Conservation (phyloP, 2,329 filamentous ascomycete species). For the Colletotrichum orbiculare region DNA sequence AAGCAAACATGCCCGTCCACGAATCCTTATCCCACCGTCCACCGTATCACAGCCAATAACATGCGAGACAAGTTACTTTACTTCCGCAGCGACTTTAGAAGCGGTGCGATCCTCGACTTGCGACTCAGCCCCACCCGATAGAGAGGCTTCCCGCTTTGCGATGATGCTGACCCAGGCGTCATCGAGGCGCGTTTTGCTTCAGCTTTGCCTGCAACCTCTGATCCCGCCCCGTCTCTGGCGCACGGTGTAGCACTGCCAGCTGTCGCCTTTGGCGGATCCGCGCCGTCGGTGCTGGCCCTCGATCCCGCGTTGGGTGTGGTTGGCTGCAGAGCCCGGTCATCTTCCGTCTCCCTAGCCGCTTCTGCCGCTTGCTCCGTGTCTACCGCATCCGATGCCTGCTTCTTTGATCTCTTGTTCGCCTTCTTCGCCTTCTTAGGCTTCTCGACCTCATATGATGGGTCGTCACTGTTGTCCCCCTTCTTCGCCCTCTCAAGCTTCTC, state of each 20-base stretch:
- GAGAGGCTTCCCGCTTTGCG: conserved; percentile 49
- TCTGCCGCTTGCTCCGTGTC: not conserved
- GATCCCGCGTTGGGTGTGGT: conserved; percentile 13
- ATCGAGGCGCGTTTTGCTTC: conserved; percentile 32
- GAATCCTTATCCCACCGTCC: not conserved
- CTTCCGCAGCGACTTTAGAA: conserved; percentile 62
- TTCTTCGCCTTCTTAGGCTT: conserved; percentile 4
- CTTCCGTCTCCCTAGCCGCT: conserved; percentile 3
- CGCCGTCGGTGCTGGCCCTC: conserved; percentile 8
- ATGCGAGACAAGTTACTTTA: not conserved
- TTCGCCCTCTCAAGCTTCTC: not conserved
- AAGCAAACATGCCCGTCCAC: not conserved
- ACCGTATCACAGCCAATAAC: not conserved
- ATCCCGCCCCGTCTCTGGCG: conserved; percentile 27
- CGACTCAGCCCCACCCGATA: conserved; percentile 65
- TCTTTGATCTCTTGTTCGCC: not conserved
- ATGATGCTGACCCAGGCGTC: conserved; percentile 20
- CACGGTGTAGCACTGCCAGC: not conserved
- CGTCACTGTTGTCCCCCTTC: not conserved
- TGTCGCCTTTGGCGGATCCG: conserved; percentile 13
- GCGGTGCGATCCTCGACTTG: conserved; percentile 60
- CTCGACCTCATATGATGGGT: not conserved
- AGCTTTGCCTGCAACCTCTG: conserved; percentile 24
- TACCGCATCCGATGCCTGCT: not conserved
- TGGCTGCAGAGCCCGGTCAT: conserved; percentile 22